phyloP scores from a whole-genome alignment of 306 rosid species.

The Ammopiptanthus mongolicus region DNA sequence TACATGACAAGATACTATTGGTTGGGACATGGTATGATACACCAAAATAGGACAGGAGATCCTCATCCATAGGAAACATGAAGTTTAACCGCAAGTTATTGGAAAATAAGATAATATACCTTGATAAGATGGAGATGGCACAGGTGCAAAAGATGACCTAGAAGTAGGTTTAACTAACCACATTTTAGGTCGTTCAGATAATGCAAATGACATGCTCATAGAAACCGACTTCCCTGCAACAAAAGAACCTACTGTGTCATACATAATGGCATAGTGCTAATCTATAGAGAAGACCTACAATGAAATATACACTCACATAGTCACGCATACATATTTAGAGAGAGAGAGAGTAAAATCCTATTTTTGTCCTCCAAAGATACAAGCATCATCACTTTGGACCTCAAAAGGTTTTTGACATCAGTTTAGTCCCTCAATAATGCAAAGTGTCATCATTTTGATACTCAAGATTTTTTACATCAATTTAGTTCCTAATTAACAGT shows the following conservation, averaged over 20 bases:
- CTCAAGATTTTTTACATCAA: too few species aligned
- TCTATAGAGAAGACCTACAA: neutral
- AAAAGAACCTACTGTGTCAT: slow-evolving; percentile 2
- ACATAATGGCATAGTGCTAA: neutral
- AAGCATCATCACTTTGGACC: too few species aligned
- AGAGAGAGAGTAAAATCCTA: too few species aligned
- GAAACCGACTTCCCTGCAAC: slow-evolving; percentile 57
- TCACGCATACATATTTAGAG: too few species aligned
- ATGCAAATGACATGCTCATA: slow-evolving; percentile 37
- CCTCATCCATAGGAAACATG: slow-evolving; percentile 6
- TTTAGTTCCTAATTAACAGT: too few species aligned
- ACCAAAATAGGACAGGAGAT: too few species aligned
- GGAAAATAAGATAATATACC: slow-evolving; percentile 31
- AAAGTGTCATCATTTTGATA: too few species aligned
- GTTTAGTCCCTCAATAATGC: too few species aligned
- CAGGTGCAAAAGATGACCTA: slow-evolving; percentile 41
- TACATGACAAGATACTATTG: too few species aligned
- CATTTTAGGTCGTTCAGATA: slow-evolving; percentile 30
- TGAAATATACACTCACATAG: neutral
- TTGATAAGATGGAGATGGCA: slow-evolving; percentile 51
- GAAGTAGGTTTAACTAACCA: slow-evolving; percentile 36
- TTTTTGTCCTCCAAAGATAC: too few species aligned
- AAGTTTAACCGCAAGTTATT: neutral
- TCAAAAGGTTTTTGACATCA: too few species aligned
- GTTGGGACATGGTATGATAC: too few species aligned